Evolutionary conservation across 768 basidiomycete genomes (phyloP).

Genomic region (Pleurotus djamor): DNA sequence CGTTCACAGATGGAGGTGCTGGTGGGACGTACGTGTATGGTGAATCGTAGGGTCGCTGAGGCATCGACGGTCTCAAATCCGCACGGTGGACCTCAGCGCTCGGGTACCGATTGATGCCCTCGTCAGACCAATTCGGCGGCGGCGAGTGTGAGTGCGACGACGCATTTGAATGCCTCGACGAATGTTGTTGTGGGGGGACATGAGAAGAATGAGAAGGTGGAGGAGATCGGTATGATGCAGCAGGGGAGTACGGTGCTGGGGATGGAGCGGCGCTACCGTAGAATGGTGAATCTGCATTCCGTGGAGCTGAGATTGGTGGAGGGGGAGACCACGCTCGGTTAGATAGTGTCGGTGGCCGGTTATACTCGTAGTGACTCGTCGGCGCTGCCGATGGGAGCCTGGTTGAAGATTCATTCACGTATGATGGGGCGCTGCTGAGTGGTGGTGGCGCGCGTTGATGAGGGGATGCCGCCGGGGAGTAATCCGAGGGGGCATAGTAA

Average conservation of each 20-base stretch:
- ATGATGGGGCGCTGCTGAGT: background rate
- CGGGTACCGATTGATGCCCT: background rate
- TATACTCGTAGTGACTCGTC: background rate
- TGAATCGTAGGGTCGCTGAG: background rate
- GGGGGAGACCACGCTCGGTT: background rate
- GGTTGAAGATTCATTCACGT: background rate
- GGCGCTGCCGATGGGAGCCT: background rate
- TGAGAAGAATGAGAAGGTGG: background rate
- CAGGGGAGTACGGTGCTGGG: background rate
- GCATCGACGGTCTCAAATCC: background rate
- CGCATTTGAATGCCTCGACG: too few relatives aligned
- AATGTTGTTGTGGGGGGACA: too few relatives aligned
- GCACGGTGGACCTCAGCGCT: background rate
- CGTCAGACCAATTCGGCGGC: background rate
- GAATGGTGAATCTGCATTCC: background rate
- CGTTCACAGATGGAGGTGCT: background rate
- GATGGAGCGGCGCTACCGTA: background rate
- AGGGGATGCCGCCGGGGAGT: slow-evolving; percentile 17
- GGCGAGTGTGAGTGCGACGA: too few relatives aligned
- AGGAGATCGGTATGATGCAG: slow-evolving; percentile 2
- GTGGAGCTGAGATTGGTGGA: background rate
- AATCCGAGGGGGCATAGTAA: slow-evolving; percentile 16
- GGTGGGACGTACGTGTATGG: background rate
- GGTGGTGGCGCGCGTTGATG: slow-evolving; percentile 11
- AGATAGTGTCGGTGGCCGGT: background rate